Conservation (phyloP, 179 eudicot species). For the Silene noctiflora region DNA sequence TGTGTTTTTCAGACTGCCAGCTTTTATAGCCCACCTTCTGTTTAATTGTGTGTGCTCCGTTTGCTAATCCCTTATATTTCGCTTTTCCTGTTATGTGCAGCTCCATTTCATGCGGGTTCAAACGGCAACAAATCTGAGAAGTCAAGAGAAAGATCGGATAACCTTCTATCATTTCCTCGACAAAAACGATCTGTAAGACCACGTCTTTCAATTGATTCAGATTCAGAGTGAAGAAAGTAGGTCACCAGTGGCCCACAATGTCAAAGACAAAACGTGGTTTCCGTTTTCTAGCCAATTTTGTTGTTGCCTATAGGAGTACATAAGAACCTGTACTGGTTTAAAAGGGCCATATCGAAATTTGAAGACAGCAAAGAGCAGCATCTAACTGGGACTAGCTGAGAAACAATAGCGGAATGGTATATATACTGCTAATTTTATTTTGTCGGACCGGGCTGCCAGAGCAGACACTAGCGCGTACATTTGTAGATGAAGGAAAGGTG, state of each 20-base stretch:
- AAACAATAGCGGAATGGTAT: constrained; percentile 18
- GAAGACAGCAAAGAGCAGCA: constrained; percentile 10
- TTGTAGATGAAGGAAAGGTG: constrained; percentile 28
- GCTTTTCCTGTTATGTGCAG: constrained; percentile 39
- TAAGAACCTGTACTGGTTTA: constrained; percentile 8
- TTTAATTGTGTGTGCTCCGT: neutral
- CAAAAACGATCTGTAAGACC: constrained; percentile 74
- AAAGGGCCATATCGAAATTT: neutral
- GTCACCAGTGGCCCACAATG: constrained; percentile 4
- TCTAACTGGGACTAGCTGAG: constrained; percentile 10
- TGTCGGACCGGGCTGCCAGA: constrained; percentile 5
- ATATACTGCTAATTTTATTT: constrained; percentile 25
- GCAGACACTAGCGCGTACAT: constrained; percentile 23
- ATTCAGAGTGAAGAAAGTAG: constrained; percentile 11
- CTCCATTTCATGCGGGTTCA: constrained; percentile 55
- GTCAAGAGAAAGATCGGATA: constrained; percentile 57
- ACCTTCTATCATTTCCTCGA: constrained; percentile 73
- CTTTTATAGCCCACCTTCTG: no score
- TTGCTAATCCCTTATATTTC: neutral
- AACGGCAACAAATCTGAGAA: constrained; percentile 54
- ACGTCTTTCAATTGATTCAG: constrained; percentile 68
- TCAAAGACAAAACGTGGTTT: constrained; percentile 3
- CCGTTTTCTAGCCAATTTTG: constrained; percentile 1
- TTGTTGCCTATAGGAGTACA: constrained; percentile 21
- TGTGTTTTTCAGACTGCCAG: no score